These are phyloP conservation scores for Mrakia blollopis DNA, from an alignment of 768 basidiomycete genomes.

Conservation along the genomic window DNA sequence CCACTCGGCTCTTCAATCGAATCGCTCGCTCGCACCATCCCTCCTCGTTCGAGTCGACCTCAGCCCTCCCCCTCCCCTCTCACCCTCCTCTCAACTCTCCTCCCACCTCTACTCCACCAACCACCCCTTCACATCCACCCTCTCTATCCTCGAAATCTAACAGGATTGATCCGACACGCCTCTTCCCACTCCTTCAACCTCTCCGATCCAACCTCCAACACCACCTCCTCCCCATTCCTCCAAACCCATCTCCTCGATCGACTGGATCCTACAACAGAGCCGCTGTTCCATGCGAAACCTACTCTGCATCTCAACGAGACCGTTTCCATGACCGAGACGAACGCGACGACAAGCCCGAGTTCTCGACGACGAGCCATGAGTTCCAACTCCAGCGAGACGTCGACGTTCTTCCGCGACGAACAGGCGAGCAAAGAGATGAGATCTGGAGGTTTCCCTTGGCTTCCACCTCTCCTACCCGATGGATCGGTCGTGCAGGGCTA, in stretches of 20 bases:
- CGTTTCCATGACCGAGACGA: background rate
- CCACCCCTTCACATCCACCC: background rate
- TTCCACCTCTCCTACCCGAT: background rate
- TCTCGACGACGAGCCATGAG: background rate
- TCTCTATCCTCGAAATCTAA: slow-evolving; percentile 24
- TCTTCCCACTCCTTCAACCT: slow-evolving; percentile 17
- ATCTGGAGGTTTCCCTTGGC: slow-evolving; percentile 4
- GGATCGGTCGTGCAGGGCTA: background rate
- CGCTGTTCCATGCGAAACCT: background rate
- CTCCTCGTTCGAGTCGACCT: background rate
- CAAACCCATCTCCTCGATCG: background rate
- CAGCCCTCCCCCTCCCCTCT: slow-evolving; percentile 4
- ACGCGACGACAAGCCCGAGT: background rate
- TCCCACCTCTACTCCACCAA: background rate
- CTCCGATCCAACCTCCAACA: background rate
- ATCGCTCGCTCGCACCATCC: background rate
- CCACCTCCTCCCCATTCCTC: background rate
- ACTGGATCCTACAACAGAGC: background rate
- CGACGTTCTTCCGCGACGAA: background rate
- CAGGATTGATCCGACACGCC: slow-evolving; percentile 24
- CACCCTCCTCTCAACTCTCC: slow-evolving; percentile 10
- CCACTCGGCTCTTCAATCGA: background rate
- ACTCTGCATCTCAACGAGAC: background rate
- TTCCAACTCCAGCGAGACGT: background rate
- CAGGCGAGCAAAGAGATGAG: background rate